Evolutionary conservation across 805 yeast species (phyloP), one percentile per base, ranked within the genome.

Genomic region (Pichia nanzhaoensis): DNA sequence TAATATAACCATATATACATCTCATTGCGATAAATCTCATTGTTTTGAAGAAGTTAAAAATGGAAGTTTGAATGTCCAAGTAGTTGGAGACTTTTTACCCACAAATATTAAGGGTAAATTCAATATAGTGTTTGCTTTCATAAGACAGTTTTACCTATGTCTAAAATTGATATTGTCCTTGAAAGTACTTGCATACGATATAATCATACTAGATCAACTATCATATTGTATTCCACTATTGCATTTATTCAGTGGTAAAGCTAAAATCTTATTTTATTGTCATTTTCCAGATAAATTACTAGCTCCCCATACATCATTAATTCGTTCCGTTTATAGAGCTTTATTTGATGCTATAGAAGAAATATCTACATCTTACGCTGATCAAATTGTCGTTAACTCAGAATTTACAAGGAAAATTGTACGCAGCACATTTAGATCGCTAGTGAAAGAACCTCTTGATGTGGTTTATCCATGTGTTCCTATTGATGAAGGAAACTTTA

Each of bases 251-350:
- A 70, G 66, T 50, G 51, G 44, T 45, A 62, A 53, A 1, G 61
- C 83, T 2, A 76, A 77, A 41, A 73, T 85, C 3, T 65, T 93
- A 42, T 93, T 91, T 59, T 93, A 93, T 63, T 90, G 99, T 57
- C 99, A 93, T 67, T 91, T 91, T 63, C 99, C 99, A 0, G 99
- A 93, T 63, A 83, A 84, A 58, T 69, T 83, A 40, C 67, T 91
- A 36, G 82, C 96, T 0, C 67, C 68, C 17, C 81, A 82, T 43
- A 67, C 73, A 3, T 67, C 81, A 2, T 22, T 71, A 1, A 22
- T 83, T 8, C 82, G 88, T 55, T 67, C 65, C 48, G 41, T 84
- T 0, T 93, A 93, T 64, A 70, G 99, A 50, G 42, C 74, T 4
- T 93, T 96, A 1, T 91, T 93, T 63, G 96, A 93, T 62, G 53